Percentiles rank a stretch among this genome's conserved stretches.
These are phyloP conservation scores for Tritrichomonas foetus DNA, from an alignment of 208 protist species.

Conservation along the genomic window DNA sequence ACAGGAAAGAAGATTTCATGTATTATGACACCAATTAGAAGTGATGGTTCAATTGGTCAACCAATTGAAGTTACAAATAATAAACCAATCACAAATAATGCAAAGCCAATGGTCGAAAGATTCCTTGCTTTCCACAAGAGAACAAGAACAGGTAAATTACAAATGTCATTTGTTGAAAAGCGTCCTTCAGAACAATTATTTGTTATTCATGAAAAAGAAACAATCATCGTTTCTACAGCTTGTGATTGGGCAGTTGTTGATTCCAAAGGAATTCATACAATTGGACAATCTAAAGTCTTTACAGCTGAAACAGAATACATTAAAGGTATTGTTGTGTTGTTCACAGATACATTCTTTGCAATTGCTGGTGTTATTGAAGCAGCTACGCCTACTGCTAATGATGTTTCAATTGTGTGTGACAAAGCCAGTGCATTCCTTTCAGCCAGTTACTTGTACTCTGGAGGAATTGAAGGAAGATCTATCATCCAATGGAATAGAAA, in stretches of 20 bases:
- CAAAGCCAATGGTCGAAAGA: neutral
- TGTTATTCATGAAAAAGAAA: neutral
- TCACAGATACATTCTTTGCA: neutral
- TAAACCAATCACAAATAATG: too few relatives aligned
- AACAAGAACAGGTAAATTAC: neutral
- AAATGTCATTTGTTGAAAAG: neutral
- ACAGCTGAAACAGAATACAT: neutral
- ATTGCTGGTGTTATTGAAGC: neutral
- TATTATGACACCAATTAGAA: neutral
- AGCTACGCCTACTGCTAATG: neutral
- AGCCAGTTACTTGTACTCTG: neutral
- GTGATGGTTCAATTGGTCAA: neutral
- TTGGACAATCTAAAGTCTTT: neutral
- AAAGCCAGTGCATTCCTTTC: neutral
- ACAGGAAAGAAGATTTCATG: neutral
- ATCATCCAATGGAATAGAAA: slow-evolving; percentile 21
- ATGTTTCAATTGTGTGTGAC: neutral
- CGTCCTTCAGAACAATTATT: too few relatives aligned
- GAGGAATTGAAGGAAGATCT: neutral
- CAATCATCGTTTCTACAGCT: neutral
- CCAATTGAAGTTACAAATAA: neutral
- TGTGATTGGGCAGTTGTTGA: neutral
- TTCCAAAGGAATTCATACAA: neutral
- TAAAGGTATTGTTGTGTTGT: neutral
- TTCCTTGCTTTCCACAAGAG: neutral